These are phyloP conservation scores for Nidularia pulvinata DNA, from an alignment of 768 basidiomycete species.

Conservation along the genomic window DNA sequence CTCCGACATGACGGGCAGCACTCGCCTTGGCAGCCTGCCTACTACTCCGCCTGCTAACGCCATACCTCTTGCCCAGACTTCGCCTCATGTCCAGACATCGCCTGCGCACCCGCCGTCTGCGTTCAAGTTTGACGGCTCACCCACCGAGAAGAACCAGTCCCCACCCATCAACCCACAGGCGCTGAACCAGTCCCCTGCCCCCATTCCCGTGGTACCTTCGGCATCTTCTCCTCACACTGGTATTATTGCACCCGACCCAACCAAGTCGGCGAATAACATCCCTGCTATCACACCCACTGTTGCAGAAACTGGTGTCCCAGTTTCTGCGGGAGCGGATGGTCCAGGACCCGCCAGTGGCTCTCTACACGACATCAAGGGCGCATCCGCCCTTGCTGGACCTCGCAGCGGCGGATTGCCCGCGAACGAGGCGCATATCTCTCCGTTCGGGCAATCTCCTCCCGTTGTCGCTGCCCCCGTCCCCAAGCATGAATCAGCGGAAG, in stretches of 20 bases:
- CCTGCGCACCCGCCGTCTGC: slow-evolving; percentile 11
- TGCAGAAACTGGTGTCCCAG: slow-evolving; percentile 76
- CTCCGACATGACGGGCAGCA: slow-evolving; percentile 18
- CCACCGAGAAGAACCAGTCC: slow-evolving; percentile 10
- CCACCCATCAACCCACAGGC: slow-evolving; percentile 26
- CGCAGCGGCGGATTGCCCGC: slow-evolving; percentile 24
- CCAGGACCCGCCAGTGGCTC: slow-evolving; percentile 71
- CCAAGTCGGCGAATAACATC: slow-evolving; percentile 9
- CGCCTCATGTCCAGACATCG: slow-evolving; percentile 10
- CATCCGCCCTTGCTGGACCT: slow-evolving; percentile 30
- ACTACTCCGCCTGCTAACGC: slow-evolving; percentile 35
- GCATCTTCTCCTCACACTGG: background rate
- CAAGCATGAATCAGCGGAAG: slow-evolving; percentile 53
- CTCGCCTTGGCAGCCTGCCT: slow-evolving; percentile 33
- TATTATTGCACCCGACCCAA: slow-evolving; percentile 3
- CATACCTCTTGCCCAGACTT: slow-evolving; percentile 9
- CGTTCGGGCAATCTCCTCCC: slow-evolving; percentile 23
- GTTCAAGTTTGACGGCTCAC: slow-evolving; percentile 8
- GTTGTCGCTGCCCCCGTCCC: slow-evolving; percentile 13
- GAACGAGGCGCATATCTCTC: slow-evolving; percentile 17
- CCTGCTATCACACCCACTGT: slow-evolving; percentile 56
- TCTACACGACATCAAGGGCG: slow-evolving; percentile 46
- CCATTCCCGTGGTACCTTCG: slow-evolving; percentile 21
- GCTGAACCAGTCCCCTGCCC: slow-evolving; percentile 38
- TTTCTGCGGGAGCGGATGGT: slow-evolving; percentile 56